Evolutionary conservation across 257 asterid genomes (phyloP).

Genomic region (Cruciata laevipes): DNA sequence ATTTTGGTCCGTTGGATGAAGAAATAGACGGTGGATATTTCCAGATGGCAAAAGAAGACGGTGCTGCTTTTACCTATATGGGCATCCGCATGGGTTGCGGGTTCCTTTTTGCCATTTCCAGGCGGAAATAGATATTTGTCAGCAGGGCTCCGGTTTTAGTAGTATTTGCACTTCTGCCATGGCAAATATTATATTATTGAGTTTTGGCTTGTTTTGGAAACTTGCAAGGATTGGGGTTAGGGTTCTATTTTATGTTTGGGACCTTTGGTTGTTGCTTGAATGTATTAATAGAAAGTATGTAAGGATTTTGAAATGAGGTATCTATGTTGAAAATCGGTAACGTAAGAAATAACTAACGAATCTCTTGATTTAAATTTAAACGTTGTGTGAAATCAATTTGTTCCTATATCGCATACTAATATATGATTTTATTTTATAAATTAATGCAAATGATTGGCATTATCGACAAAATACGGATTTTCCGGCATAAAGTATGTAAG

Average conservation of each 20-base stretch:
- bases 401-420: too few species aligned
- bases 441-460: too few species aligned
- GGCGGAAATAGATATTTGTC: neutral
- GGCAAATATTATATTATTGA: neutral
- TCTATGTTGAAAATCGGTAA: too few species aligned
- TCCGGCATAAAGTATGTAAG: too few species aligned
- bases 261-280: neutral
- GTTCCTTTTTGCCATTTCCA: constrained; percentile 8
- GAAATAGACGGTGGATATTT: constrained; percentile 18
- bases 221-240: neutral
- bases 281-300: neutral
- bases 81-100: constrained; percentile 8
- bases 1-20: constrained; percentile 21
- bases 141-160: neutral
- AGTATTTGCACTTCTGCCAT: neutral
- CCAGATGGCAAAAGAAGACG: constrained; percentile 1
- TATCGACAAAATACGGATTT: too few species aligned
- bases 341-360: too few species aligned
- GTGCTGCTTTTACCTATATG: neutral
- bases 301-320: neutral
- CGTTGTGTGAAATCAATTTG: too few species aligned
- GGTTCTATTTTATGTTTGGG: neutral
- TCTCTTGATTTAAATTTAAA: too few species aligned
- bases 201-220: neutral
- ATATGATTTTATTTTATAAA: too few species aligned